Evolutionary conservation across 169 alveolate species (phyloP).

Genomic region (Haemoproteus tartakovskyi): DNA sequence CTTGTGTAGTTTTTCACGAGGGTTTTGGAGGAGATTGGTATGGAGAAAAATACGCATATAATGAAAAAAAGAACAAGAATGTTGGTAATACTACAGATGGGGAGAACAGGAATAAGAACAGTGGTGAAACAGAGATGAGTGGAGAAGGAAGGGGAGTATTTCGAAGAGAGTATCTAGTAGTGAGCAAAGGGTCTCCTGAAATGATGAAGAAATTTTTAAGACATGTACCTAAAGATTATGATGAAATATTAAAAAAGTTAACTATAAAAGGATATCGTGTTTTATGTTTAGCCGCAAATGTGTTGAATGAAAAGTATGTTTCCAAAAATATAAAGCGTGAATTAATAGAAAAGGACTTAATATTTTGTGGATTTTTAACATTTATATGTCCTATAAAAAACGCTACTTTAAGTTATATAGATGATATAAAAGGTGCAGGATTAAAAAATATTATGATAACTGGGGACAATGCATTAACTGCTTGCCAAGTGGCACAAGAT

Average conservation of each 20-base stretch:
- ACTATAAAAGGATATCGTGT: constrained; percentile 90
- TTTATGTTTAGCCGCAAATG: constrained; percentile 73
- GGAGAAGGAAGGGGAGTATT: constrained; percentile 7
- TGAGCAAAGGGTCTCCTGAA: constrained; percentile 97
- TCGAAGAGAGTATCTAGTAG: constrained; percentile 65
- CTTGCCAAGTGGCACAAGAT: constrained; percentile 93
- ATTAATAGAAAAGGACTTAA: constrained; percentile 87
- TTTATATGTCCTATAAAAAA: constrained; percentile 93
- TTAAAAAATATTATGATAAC: constrained; percentile 93
- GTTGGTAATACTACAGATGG: constrained; percentile 23
- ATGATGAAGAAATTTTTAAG: constrained; percentile 80
- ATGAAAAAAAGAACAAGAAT: background rate
- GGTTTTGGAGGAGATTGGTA: constrained; percentile 64
- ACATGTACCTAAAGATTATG: constrained; percentile 89
- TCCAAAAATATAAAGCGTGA: constrained; percentile 75
- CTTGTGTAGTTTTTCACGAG: constrained; percentile 65
- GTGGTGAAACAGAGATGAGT: too few relatives aligned
- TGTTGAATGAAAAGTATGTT: constrained; percentile 28
- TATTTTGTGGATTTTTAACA: constrained; percentile 92
- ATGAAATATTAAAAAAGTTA: constrained; percentile 77
- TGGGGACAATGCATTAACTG: constrained; percentile 97
- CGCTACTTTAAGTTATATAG: constrained; percentile 85
- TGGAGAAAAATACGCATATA: constrained; percentile 23
- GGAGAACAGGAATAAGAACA: too few relatives aligned
- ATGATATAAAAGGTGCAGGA: constrained; percentile 82